These are phyloP conservation scores for Monosporascus sp. DNA, from an alignment of 2,329 filamentous ascomycete species.

Conservation along the genomic window DNA sequence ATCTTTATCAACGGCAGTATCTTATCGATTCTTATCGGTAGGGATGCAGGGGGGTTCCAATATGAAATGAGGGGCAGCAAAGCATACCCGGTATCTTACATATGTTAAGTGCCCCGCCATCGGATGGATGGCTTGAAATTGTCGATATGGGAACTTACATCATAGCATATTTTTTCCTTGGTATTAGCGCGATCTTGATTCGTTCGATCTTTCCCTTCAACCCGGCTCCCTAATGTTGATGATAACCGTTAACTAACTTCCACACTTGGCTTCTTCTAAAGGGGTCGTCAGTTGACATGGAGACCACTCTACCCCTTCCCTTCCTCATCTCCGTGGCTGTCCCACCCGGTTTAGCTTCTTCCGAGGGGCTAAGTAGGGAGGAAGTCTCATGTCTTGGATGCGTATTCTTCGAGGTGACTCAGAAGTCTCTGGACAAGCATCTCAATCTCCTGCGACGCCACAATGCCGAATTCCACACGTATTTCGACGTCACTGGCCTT, in stretches of 20 bases:
- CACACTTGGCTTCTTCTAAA: neutral
- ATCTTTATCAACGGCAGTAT: no score
- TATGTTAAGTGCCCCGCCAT: neutral
- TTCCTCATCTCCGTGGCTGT: conserved; percentile 57
- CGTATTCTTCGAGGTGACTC: conserved; percentile 51
- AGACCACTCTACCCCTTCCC: conserved; percentile 59
- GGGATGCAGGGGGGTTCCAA: neutral
- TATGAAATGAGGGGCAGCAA: neutral
- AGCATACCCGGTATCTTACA: neutral
- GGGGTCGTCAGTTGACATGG: conserved; percentile 39
- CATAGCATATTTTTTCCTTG: neutral
- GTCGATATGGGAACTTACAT: neutral
- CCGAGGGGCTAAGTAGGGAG: conserved; percentile 49
- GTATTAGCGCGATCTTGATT: neutral
- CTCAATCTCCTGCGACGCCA: conserved; percentile 44
- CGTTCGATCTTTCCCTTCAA: no score
- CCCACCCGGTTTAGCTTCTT: conserved; percentile 41
- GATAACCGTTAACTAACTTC: neutral
- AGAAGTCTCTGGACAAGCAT: conserved; percentile 36
- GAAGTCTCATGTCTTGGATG: conserved; percentile 56
- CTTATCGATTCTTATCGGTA: neutral
- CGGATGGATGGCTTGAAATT: neutral
- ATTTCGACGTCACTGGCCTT: conserved; percentile 72
- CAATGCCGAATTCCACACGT: conserved; percentile 54
- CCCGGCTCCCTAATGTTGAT: no score